These are phyloP conservation scores for Glaciozyma martinii DNA, from an alignment of 768 basidiomycete species.

Conservation along the genomic window DNA sequence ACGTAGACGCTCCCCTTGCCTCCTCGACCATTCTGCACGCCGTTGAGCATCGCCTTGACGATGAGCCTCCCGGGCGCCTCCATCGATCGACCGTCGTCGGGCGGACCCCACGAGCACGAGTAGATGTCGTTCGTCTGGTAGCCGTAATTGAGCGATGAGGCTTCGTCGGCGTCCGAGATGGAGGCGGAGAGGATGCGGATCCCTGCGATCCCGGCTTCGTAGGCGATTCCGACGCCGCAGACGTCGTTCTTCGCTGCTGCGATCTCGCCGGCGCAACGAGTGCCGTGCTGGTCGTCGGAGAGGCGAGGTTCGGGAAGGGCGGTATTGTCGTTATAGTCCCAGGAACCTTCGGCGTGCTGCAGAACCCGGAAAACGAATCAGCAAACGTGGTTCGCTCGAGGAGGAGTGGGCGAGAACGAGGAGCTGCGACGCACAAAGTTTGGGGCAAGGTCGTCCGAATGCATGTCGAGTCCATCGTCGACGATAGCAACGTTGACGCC, in stretches of 20 bases:
- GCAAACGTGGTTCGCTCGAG: neutral
- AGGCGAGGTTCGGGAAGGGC: conserved; percentile 77
- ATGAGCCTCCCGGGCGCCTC: conserved; percentile 87
- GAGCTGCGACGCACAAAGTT: conserved; percentile 68
- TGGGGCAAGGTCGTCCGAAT: conserved; percentile 69
- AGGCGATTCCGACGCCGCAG: conserved; percentile 91
- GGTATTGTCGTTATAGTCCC: conserved; percentile 93
- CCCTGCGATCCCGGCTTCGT: conserved; percentile 81
- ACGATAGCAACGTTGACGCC: conserved; percentile 81
- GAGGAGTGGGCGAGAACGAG: neutral
- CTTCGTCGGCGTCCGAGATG: conserved; percentile 92
- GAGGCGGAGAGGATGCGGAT: conserved; percentile 90
- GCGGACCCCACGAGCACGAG: conserved; percentile 97
- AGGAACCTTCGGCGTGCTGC: conserved; percentile 76
- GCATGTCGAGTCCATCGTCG: conserved; percentile 87
- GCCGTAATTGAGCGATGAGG: conserved; percentile 85
- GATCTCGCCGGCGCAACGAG: conserved; percentile 93
- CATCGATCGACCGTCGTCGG: conserved; percentile 89
- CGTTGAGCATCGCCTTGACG: conserved; percentile 86
- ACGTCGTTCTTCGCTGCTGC: conserved; percentile 85
- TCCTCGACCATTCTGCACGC: conserved; percentile 75
- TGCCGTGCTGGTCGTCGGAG: conserved; percentile 90
- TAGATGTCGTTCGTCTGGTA: conserved; percentile 87
- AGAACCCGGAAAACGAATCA: neutral
- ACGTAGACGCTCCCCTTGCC: conserved; percentile 92